phyloP scores from a whole-genome alignment of 2,329 filamentous ascomycete genomes.

The Didymosphaeria variabile region DNA sequence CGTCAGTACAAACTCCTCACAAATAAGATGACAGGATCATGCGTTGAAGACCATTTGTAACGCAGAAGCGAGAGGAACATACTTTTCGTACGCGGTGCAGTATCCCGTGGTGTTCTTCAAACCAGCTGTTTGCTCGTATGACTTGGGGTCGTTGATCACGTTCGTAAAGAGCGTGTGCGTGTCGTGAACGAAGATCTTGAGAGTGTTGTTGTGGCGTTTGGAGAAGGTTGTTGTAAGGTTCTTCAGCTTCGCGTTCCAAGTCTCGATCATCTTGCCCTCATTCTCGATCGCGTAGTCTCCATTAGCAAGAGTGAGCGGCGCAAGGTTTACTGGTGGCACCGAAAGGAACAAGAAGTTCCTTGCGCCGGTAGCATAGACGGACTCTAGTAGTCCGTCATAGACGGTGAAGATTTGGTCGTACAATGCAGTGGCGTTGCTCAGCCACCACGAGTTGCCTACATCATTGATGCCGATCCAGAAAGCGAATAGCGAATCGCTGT shows the following conservation, averaged over 20 bases:
- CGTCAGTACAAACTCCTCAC: conserved; percentile 14
- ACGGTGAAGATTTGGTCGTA: conserved; percentile 49
- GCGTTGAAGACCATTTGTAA: background rate
- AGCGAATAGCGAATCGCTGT: conserved; percentile 57
- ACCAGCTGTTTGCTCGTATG: conserved; percentile 59
- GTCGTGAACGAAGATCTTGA: conserved; percentile 62
- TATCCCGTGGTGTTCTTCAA: conserved; percentile 66
- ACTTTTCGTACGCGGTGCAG: conserved; percentile 64
- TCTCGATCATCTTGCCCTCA: conserved; percentile 56
- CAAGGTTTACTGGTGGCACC: conserved; percentile 60
- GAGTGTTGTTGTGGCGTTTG: conserved; percentile 50
- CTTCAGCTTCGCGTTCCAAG: conserved; percentile 61
- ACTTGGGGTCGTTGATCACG: conserved; percentile 63
- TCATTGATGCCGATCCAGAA: conserved; percentile 68
- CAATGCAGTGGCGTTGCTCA: conserved; percentile 43
- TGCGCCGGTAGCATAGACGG: conserved; percentile 57
- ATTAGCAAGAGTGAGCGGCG: conserved; percentile 58
- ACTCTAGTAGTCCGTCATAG: conserved; percentile 49
- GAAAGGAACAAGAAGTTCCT: conserved; percentile 61
- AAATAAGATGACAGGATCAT: background rate
- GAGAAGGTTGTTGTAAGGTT: conserved; percentile 55
- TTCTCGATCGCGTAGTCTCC: conserved; percentile 40
- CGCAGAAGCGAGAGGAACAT: conserved; percentile 20
- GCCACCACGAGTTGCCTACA: conserved; percentile 60
- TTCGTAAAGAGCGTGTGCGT: conserved; percentile 60